Evolutionary conservation across 2,329 filamentous ascomycete genomes (phyloP).

Genomic region (Hymenoscyphus infarciens): DNA sequence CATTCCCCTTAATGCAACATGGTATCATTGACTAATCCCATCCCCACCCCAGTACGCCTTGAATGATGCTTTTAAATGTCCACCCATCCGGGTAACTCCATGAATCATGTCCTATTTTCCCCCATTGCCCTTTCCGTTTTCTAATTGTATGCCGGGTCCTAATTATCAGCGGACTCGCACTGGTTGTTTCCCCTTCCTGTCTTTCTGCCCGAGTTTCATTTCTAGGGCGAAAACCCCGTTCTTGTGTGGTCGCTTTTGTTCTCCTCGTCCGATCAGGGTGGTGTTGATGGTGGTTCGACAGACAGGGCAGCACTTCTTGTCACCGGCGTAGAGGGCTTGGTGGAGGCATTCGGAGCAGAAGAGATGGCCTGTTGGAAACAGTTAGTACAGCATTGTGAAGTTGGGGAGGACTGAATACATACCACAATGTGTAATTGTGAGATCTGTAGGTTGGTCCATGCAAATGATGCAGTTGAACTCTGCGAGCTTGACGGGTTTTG

Average conservation of each 20-base stretch:
- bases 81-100: neutral
- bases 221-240: constrained; percentile 57
- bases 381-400: constrained; percentile 17
- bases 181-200: constrained; percentile 48
- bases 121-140: neutral
- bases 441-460: constrained; percentile 56
- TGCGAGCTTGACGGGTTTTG: constrained; percentile 48
- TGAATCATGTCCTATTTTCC: neutral
- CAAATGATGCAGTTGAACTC: constrained; percentile 64
- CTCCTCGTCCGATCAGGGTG: constrained; percentile 40
- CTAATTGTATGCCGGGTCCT: neutral
- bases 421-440: constrained; percentile 67
- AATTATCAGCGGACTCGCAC: neutral
- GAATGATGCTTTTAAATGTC: neutral
- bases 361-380: constrained; percentile 50
- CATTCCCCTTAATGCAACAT: neutral
- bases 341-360: constrained; percentile 63
- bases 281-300: constrained; percentile 58
- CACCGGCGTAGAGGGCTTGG: constrained; percentile 56
- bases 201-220: constrained; percentile 51
- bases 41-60: neutral
- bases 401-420: constrained; percentile 34
- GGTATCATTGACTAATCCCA: constrained; percentile 3
- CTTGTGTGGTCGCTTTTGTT: constrained; percentile 29
- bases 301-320: constrained; percentile 57